Base-by-base conservation (phyloP, 805 yeast genomes). In the Wickerhamiella cacticola region DNA sequence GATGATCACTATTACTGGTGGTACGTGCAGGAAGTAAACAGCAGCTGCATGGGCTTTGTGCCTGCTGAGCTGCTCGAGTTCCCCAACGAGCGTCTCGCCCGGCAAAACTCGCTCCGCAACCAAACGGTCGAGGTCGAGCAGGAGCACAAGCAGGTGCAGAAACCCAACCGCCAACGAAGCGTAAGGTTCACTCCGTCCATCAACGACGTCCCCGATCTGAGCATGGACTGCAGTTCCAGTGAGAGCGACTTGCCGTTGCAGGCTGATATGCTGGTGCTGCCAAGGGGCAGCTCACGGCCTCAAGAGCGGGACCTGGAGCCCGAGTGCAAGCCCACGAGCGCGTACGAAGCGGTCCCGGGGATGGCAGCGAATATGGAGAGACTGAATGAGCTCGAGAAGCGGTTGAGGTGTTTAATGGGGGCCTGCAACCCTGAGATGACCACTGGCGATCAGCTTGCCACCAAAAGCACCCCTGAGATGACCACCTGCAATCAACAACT, bases 1-100 rank as follows among this genome's bases (percentile, higher is more conserved):
- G 98, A 92, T 59, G 79, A 82, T 43, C 96, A 92, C 64, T 75
- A 84, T 52, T 92, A 92, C 65, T 92, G 98, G 98, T 92, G 98
- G 97, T 69, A 89, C 9, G 89, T 92, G 55, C 63, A 74, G 57
- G 61, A 71, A 51, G 68, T 69, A 36, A 63, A 61, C 40, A 82
- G 79, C 60, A 79, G 79, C 2, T 73, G 78, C 55, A 78, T 89
- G 46, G 98, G 98, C 1, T 92, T 88, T 68, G 94, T 94, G 1
- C 98, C 98, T 1, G 97, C 96, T 1, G 98, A 92, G 62, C 78
- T 92, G 50, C 67, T 92, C 31, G 98, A 92, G 63, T 85, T 95
- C 0, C 87, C 84, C 52, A 82, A 79, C 41, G 98, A 92, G 64
- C 70, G 97, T 50, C 66, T 92, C 47, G 98, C 98, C 0, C 71